These are phyloP conservation scores for Ascocoryne sarcoides DNA, from an alignment of 2,329 filamentous ascomycete genomes.

Conservation along the genomic window DNA sequence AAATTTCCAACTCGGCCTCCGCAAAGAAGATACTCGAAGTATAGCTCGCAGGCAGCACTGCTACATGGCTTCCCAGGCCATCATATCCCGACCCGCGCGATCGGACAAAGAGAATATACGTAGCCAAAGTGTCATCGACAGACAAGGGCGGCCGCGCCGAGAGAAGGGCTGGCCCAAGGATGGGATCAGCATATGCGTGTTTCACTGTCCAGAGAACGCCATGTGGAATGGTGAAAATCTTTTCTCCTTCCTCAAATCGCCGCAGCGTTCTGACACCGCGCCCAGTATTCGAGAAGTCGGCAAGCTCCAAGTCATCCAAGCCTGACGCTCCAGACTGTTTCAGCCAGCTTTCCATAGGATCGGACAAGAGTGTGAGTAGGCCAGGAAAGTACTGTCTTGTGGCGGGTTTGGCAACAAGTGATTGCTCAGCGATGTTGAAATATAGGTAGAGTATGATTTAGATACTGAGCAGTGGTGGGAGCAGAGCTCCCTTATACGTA, in stretches of 20 bases:
- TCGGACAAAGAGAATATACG: conserved; percentile 7
- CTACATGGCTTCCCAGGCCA: conserved; percentile 7
- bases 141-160: conserved; percentile 6
- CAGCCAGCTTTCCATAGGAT: conserved; percentile 9
- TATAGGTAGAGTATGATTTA: no score
- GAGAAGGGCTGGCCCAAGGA: conserved; percentile 9
- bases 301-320: conserved; percentile 7
- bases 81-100: conserved; percentile 6
- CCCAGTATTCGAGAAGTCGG: conserved; percentile 8
- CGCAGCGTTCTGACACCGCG: conserved; percentile 8
- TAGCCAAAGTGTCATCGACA: conserved; percentile 9
- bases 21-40: conserved; percentile 8
- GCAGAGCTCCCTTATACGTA: no score
- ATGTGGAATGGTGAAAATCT: conserved; percentile 9
- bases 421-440: conserved; percentile 1
- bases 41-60: conserved; percentile 6
- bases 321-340: conserved; percentile 8
- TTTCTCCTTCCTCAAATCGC: conserved; percentile 10
- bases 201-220: conserved; percentile 9
- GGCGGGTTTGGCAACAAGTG: conserved; percentile 3
- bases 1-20: conserved; percentile 7
- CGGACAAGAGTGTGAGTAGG: conserved; percentile 4
- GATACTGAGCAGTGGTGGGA: no score
- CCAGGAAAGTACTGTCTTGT: conserved; percentile 5
- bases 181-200: conserved; percentile 8